A percentile compares a stretch with the other conserved stretches of the same genome.
These are phyloP conservation scores for Hirschioporus abietinus DNA, from an alignment of 768 basidiomycete species.

Conservation along the genomic window DNA sequence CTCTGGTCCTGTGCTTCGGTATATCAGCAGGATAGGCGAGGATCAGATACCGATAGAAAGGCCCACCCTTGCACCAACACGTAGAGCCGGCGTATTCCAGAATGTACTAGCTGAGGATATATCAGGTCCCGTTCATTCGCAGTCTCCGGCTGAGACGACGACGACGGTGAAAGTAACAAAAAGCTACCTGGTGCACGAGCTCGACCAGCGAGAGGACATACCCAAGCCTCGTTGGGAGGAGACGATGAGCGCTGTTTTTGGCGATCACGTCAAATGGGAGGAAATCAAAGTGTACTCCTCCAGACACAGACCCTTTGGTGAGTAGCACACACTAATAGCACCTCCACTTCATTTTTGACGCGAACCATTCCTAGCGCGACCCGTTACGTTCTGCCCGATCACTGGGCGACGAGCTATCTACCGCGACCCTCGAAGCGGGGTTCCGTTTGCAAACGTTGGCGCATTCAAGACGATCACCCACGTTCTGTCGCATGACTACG, in stretches of 20 bases:
- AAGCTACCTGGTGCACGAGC: slow-evolving; percentile 70
- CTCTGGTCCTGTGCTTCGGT: slow-evolving; percentile 64
- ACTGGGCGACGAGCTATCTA: slow-evolving; percentile 78
- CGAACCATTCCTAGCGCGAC: slow-evolving; percentile 45
- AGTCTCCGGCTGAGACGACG: slow-evolving; percentile 24
- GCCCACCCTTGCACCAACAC: slow-evolving; percentile 23
- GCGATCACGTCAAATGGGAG: slow-evolving; percentile 79
- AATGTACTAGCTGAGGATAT: background rate
- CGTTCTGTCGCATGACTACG: slow-evolving; percentile 61
- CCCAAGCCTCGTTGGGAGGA: slow-evolving; percentile 59
- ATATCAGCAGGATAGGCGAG: slow-evolving; percentile 58
- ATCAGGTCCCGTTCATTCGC: background rate
- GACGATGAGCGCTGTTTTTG: slow-evolving; percentile 81
- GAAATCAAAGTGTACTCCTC: slow-evolving; percentile 58
- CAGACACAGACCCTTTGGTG: slow-evolving; percentile 63
- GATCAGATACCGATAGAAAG: slow-evolving; percentile 42
- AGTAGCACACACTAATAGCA: slow-evolving; percentile 17
- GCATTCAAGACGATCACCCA: slow-evolving; percentile 63
- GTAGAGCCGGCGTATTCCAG: too few relatives aligned
- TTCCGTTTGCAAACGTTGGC: slow-evolving; percentile 67
- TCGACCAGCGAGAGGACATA: slow-evolving; percentile 38
- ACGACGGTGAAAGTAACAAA: slow-evolving; percentile 47
- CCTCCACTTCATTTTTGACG: slow-evolving; percentile 13
- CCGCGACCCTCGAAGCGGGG: slow-evolving; percentile 70
- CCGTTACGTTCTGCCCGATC: slow-evolving; percentile 62